Percentiles rank a stretch among this genome's conserved stretches.
These are phyloP conservation scores for Tuber calosporum DNA, from an alignment of 495 filamentous ascomycete genomes.

Conservation along the genomic window DNA sequence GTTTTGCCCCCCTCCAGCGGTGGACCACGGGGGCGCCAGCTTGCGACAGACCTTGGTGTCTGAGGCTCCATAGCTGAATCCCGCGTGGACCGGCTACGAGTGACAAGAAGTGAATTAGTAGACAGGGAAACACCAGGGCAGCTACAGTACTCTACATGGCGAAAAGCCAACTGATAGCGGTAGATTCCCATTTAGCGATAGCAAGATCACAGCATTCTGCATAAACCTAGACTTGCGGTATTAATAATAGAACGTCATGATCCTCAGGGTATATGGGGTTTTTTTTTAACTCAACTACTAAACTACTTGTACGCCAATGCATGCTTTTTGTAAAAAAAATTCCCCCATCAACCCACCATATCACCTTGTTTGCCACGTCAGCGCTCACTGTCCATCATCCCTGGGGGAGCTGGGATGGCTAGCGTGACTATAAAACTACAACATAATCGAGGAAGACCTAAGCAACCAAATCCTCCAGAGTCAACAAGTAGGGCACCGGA, in stretches of 20 bases:
- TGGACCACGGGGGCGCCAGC: not conserved
- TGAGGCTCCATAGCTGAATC: no score
- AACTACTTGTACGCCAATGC: not conserved
- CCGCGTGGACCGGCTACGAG: no score
- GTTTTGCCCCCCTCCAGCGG: not conserved
- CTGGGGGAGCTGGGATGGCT: not conserved
- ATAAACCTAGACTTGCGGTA: no score
- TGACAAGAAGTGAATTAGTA: no score
- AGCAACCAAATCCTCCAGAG: not conserved
- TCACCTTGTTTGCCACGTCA: not conserved
- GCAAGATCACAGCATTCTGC: no score
- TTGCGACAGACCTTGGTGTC: not conserved
- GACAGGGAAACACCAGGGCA: no score
- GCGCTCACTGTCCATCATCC: not conserved
- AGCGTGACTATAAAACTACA: constrained; percentile 1
- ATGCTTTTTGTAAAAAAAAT: not conserved
- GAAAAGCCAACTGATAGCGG: no score
- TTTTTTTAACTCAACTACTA: not conserved
- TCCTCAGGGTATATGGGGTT: not conserved
- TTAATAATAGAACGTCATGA: no score
- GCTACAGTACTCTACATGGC: no score
- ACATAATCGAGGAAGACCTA: not conserved
- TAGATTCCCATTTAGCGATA: no score
- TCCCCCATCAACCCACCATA: not conserved
- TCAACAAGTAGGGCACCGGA: not conserved